Conservation (phyloP, 2,329 filamentous ascomycete species). For the Diaporthe sp. region DNA sequence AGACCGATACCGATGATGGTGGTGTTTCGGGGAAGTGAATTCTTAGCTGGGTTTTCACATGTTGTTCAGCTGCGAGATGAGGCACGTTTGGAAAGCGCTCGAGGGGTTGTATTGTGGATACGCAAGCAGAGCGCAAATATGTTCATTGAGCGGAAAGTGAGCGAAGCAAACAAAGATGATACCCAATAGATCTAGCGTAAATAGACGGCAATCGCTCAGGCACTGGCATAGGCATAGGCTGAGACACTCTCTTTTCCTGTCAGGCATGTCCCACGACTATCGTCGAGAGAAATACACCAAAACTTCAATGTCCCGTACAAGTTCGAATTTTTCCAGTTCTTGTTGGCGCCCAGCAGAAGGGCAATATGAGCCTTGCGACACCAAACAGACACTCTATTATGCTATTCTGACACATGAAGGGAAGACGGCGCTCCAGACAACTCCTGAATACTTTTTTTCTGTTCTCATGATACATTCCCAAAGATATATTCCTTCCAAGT, state of each 20-base stretch:
- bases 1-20: not conserved
- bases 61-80: not conserved
- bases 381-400: constrained; percentile 6
- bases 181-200: constrained; percentile 27
- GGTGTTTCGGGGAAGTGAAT: not conserved
- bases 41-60: not conserved
- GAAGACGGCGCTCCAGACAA: not conserved
- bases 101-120: not conserved
- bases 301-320: not conserved
- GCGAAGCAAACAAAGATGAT: not conserved
- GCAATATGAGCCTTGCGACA: not conserved
- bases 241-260: not conserved
- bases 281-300: not conserved
- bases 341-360: not conserved
- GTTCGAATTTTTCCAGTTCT: not conserved
- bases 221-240: not conserved
- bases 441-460: not conserved
- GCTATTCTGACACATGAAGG: constrained; percentile 15
- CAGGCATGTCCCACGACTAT: not conserved
- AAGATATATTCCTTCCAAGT: not conserved
- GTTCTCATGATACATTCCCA: constrained; percentile 1
- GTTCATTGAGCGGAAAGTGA: not conserved
- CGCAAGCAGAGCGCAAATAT: not conserved
- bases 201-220: constrained; percentile 17
- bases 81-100: not conserved